These are phyloP conservation scores for Fusarium staphyleae DNA, from an alignment of 2,329 filamentous ascomycete genomes.

Conservation along the genomic window DNA sequence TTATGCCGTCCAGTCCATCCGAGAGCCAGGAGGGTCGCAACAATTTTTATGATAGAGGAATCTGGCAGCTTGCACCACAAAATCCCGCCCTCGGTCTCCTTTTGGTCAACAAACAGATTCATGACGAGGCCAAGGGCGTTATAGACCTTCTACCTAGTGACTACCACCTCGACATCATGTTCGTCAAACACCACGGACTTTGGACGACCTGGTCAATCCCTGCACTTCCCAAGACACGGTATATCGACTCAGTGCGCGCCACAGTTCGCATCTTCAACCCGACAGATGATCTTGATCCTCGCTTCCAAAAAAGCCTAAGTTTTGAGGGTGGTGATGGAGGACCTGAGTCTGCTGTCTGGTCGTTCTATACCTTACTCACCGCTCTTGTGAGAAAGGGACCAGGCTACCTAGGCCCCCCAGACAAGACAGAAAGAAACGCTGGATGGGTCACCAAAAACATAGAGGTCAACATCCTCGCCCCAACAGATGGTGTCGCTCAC, in stretches of 20 bases:
- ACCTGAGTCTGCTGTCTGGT: not conserved
- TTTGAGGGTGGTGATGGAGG: not conserved
- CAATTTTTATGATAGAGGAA: not conserved
- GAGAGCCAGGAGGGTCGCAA: too few relatives aligned
- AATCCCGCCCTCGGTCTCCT: not conserved
- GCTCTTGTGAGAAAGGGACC: not conserved
- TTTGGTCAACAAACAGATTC: slow-evolving; percentile 4
- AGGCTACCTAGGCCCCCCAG: not conserved
- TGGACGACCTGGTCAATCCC: slow-evolving; percentile 13
- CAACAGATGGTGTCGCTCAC: slow-evolving; percentile 8
- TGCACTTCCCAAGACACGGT: not conserved
- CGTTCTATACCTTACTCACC: not conserved
- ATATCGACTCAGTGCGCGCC: slow-evolving; percentile 7
- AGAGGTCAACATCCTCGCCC: slow-evolving; percentile 1
- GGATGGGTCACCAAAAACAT: slow-evolving; percentile 6
- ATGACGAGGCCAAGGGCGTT: not conserved
- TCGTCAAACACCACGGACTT: slow-evolving; percentile 8
- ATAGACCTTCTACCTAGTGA: not conserved
- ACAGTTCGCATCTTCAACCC: slow-evolving; percentile 17
- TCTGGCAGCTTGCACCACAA: not conserved
- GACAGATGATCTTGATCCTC: not conserved
- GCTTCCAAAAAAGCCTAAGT: not conserved
- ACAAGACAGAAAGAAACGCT: too few relatives aligned
- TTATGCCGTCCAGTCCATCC: too few relatives aligned
- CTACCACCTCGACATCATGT: slow-evolving; percentile 22